These are phyloP conservation scores for Pseudogymnoascus sp. DNA, from an alignment of 2,329 filamentous ascomycete genomes.

Conservation along the genomic window DNA sequence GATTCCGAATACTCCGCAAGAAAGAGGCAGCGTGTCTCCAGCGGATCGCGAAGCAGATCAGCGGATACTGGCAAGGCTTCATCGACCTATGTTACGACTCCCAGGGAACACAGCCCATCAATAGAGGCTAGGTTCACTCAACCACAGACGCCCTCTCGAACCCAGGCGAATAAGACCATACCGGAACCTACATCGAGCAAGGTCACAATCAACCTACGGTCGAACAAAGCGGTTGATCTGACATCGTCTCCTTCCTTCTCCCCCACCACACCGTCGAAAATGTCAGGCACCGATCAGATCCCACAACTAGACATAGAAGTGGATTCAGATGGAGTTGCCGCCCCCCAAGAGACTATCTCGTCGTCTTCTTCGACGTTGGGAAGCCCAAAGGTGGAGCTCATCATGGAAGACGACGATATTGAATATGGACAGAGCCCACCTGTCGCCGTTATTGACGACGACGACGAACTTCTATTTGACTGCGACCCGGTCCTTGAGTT, in stretches of 20 bases:
- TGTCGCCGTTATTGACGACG: conserved; percentile 24
- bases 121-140: conserved; percentile 20
- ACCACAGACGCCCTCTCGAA: conserved; percentile 23
- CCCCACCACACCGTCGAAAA: conserved; percentile 28
- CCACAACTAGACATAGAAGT: conserved; percentile 19
- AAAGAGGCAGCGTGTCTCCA: conserved; percentile 55
- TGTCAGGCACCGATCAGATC: conserved; percentile 17
- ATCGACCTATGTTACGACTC: conserved; percentile 19
- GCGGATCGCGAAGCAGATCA: conserved; percentile 46
- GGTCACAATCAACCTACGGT: conserved; percentile 54
- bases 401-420: conserved; percentile 21
- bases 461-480: conserved; percentile 15
- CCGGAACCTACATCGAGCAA: conserved; percentile 43
- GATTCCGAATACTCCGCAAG: conserved; percentile 39
- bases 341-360: conserved; percentile 24
- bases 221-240: conserved; percentile 32
- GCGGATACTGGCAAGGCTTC: conserved; percentile 29
- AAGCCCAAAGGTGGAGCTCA: conserved; percentile 26
- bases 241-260: conserved; percentile 38
- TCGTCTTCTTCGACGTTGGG: conserved; percentile 23
- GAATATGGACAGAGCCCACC: conserved; percentile 21
- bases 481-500: conserved; percentile 39
- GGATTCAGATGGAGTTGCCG: conserved; percentile 25
- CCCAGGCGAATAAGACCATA: conserved; percentile 27
- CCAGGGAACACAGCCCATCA: conserved; percentile 25